Conservation (phyloP, 345 rosid genomes). For the Eutrema heterophyllum region DNA sequence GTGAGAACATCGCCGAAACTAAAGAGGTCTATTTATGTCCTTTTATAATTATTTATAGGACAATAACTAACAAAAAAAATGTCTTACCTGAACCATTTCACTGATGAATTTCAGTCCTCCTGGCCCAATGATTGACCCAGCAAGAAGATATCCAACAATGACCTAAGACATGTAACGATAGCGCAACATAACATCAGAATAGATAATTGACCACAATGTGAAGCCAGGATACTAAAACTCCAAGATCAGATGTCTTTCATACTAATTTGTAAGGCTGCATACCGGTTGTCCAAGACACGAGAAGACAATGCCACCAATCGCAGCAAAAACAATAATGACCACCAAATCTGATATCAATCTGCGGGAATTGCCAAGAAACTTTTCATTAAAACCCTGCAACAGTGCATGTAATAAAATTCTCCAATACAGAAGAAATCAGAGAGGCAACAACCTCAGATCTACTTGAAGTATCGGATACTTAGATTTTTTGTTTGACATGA, state of each 20-base stretch:
- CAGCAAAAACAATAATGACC: slow-evolving; percentile 95
- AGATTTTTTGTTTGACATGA: slow-evolving; percentile 98
- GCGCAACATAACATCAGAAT: slow-evolving; percentile 6
- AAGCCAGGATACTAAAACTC: not conserved
- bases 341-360: slow-evolving; percentile 97
- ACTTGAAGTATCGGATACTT: slow-evolving; percentile 98
- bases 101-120: slow-evolving; percentile 96
- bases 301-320: slow-evolving; percentile 92
- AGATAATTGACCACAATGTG: not conserved
- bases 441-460: slow-evolving; percentile 70
- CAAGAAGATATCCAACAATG: slow-evolving; percentile 97
- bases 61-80: not conserved
- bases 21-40: not conserved
- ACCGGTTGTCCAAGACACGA: slow-evolving; percentile 99
- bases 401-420: not conserved
- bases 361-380: slow-evolving; percentile 24
- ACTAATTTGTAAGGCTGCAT: slow-evolving; percentile 28
- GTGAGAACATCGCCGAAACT: not conserved
- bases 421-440: not conserved
- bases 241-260: slow-evolving; percentile 8
- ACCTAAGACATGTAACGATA: slow-evolving; percentile 39
- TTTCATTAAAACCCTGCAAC: slow-evolving; percentile 21
- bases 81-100: slow-evolving; percentile 95
- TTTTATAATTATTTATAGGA: not conserved
- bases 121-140: slow-evolving; percentile 94